These are phyloP conservation scores for Globisporangium radiosum DNA, from an alignment of 352 stramenopile genomes.

Conservation along the genomic window DNA sequence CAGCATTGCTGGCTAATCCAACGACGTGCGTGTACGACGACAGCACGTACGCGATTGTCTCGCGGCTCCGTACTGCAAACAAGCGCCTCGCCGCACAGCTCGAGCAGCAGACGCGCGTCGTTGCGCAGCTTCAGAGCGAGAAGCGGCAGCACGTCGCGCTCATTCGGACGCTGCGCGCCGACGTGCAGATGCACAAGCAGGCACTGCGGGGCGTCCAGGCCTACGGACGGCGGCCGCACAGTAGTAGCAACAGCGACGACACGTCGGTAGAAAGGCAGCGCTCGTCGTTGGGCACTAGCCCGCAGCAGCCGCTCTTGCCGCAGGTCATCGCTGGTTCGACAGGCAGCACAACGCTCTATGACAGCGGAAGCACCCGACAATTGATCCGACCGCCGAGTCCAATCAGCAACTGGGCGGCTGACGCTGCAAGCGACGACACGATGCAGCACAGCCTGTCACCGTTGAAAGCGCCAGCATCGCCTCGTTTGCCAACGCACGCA, in stretches of 20 bases:
- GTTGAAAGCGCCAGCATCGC: neutral
- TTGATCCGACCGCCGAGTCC: too few species aligned
- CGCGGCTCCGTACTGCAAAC: conserved; percentile 38
- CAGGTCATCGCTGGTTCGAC: neutral
- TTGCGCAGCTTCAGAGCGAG: conserved; percentile 36
- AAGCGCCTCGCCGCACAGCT: conserved; percentile 37
- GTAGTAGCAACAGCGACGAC: too few species aligned
- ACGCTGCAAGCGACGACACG: too few species aligned
- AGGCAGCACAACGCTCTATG: too few species aligned
- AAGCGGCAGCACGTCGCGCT: conserved; percentile 36
- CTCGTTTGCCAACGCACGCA: neutral
- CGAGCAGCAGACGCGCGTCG: conserved; percentile 44
- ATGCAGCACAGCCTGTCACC: too few species aligned
- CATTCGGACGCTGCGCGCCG: conserved; percentile 35
- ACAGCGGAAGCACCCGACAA: too few species aligned
- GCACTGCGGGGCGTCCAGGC: conserved; percentile 26
- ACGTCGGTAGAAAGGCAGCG: too few species aligned
- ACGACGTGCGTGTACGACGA: conserved; percentile 31
- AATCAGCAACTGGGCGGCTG: too few species aligned
- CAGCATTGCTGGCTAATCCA: neutral
- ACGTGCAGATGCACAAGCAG: conserved; percentile 46
- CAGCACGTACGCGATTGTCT: conserved; percentile 46
- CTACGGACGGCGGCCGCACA: neutral
- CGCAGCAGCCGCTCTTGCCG: conserved; percentile 1
- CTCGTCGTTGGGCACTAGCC: too few species aligned